phyloP scores from a whole-genome alignment of 2,329 filamentous ascomycete species.

The Dichotomopilus funicola region DNA sequence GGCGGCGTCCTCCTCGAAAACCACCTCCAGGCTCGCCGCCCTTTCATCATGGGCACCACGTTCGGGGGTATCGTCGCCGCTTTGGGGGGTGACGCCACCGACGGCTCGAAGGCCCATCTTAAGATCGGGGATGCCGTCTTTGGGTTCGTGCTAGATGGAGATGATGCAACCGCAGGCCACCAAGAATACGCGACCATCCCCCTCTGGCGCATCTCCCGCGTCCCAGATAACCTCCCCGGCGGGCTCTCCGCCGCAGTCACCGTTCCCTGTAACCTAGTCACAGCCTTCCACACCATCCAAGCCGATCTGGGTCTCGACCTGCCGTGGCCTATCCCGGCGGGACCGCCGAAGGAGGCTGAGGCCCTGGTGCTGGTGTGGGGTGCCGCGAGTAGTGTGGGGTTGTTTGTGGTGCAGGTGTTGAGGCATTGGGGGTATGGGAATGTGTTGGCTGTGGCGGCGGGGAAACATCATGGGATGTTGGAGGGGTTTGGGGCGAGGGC shows the following conservation, averaged over 20 bases:
- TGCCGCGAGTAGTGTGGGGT: constrained; percentile 46
- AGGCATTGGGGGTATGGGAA: constrained; percentile 46
- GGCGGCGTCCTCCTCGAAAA: constrained; percentile 46
- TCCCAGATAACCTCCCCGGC: constrained; percentile 33
- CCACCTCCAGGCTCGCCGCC: constrained; percentile 24
- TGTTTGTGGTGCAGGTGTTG: constrained; percentile 44
- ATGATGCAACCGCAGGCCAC: constrained; percentile 42
- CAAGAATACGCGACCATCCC: constrained; percentile 50
- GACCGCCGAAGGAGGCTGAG: constrained; percentile 20
- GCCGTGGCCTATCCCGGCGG: constrained; percentile 35
- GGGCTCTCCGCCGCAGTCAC: constrained; percentile 44
- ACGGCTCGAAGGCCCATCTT: constrained; percentile 25
- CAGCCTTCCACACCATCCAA: constrained; percentile 48
- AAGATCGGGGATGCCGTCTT: constrained; percentile 49
- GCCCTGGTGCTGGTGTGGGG: constrained; percentile 45
- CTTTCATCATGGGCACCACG: constrained; percentile 45
- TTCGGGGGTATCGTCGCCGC: constrained; percentile 47
- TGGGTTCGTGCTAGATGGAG: constrained; percentile 43
- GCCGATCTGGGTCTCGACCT: constrained; percentile 46
- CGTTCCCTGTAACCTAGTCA: constrained; percentile 52
- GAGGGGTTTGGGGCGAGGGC: constrained; percentile 37
- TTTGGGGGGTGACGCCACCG: constrained; percentile 30
- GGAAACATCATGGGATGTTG: constrained; percentile 39
- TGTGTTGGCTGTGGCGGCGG: constrained; percentile 43
- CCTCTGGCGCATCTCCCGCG: constrained; percentile 41